These are phyloP conservation scores for Simplicillium sp. DNA, from an alignment of 2,329 filamentous ascomycete genomes.

Conservation along the genomic window DNA sequence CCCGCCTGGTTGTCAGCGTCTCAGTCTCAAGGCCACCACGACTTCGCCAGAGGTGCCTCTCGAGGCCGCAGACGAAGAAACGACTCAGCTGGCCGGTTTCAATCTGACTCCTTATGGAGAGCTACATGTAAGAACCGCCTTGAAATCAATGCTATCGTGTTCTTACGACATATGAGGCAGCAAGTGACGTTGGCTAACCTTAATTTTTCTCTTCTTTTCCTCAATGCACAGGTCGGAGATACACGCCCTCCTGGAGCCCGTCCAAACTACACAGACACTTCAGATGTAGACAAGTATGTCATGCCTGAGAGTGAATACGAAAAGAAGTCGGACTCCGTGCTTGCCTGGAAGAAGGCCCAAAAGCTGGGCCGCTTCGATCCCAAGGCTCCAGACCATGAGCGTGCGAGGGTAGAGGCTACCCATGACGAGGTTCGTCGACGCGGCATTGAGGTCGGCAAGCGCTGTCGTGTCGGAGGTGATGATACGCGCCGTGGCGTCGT, in stretches of 20 bases:
- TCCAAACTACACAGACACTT: constrained; percentile 73
- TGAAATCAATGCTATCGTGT: neutral
- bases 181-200: neutral
- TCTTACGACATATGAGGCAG: neutral
- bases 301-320: constrained; percentile 85
- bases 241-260: constrained; percentile 66
- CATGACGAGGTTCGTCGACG: constrained; percentile 61
- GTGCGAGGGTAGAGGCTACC: constrained; percentile 60
- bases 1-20: constrained; percentile 66
- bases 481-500: constrained; percentile 62
- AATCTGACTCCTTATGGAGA: constrained; percentile 67
- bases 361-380: constrained; percentile 96
- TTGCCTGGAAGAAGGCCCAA: constrained; percentile 92
- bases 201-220: too few relatives aligned
- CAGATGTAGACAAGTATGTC: constrained; percentile 77
- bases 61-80: constrained; percentile 64
- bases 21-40: constrained; percentile 58
- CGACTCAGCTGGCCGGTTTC: constrained; percentile 52
- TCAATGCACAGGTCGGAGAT: constrained; percentile 60
- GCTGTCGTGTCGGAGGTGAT: constrained; percentile 57
- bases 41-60: constrained; percentile 52
- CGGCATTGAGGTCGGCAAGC: constrained; percentile 53
- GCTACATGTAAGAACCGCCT: constrained; percentile 56
- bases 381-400: constrained; percentile 61
- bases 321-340: constrained; percentile 74